Base-by-base conservation (phyloP, 78 protist species). In the Anaeramoeba flamelloides region DNA sequence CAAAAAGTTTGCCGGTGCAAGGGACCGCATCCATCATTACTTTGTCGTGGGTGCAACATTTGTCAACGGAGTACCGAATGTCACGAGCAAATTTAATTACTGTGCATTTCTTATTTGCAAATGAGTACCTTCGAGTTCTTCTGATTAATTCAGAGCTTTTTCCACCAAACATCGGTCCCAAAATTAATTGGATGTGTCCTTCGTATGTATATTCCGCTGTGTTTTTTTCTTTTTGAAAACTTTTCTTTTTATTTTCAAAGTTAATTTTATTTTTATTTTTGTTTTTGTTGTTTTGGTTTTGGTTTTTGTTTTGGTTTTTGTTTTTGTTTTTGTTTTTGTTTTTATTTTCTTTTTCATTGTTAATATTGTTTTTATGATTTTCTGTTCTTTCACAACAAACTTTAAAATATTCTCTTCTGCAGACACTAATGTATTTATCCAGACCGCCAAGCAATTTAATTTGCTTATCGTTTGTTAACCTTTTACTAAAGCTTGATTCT, bases 101-200 rank as follows among this genome's bases (percentile, higher is more conserved):
- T 8, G 77, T 77, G 37, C 88, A 83, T 74, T 76, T 77, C 33
- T 86, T 87, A 36, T 82, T 39, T 1, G 93, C 94, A 33, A 86
- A 37, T 31, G 78, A 64, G 78, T 87, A 83, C 22, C 94, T 80
- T 33, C 79, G 79, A 31, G 90, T 74, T 3, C 92, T 34, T n/a
- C 94, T 80, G 38, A 91, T 34, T 2, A 93, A 91, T 53, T 91
- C 96, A 3, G 94, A 91, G 1, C 93, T 82, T 84, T 77, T 85
- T 1, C 96, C 93, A n/a, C 86, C 40, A 40, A 92, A 91, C 95
- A 92, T 92, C 65, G 96, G 96, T 0, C 96, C 96, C 36, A 88
- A 39, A 37, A 92, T 90, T 32, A 92, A 77, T 77, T 90, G 87
- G 53, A 92, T 89, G 33, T 22, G 82, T n/a, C 94, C 94, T 34